These are phyloP conservation scores for Acer yangbiense DNA, from an alignment of 345 rosid genomes.

Conservation along the genomic window DNA sequence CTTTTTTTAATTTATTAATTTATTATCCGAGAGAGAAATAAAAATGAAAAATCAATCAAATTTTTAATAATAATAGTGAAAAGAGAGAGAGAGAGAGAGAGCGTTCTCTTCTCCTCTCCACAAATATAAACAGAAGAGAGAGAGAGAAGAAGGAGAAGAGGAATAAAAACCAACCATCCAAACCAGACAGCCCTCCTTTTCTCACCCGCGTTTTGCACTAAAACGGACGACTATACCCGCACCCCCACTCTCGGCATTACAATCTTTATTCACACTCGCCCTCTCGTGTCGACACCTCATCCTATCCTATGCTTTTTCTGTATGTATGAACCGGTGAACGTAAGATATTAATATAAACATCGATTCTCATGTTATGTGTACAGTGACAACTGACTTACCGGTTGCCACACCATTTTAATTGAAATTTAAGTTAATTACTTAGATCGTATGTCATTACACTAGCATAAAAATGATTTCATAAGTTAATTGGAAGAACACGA, in stretches of 20 bases:
- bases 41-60: constrained; percentile 24
- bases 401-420: no score
- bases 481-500: no score
- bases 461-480: no score
- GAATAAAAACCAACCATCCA: constrained; percentile 52
- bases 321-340: no score
- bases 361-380: no score
- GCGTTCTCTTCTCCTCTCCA: constrained; percentile 70
- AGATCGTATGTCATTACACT: no score
- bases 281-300: not conserved
- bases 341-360: no score
- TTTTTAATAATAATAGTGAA: not conserved
- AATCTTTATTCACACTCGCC: not conserved
- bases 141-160: constrained; percentile 27
- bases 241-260: accelerated
- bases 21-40: constrained; percentile 17
- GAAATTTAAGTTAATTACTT: no score
- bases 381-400: no score
- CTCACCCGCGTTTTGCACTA: constrained; percentile 35
- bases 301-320: not conserved
- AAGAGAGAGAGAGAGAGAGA: constrained; percentile 8
- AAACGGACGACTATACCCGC: constrained; percentile 12
- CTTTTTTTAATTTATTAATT: not conserved
- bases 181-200: constrained; percentile 16
- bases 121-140: constrained; percentile 31